Percentiles rank a stretch among this genome's conserved stretches.
Conservation (phyloP, 2,329 filamentous ascomycete genomes). For the Colletotrichum lini region DNA sequence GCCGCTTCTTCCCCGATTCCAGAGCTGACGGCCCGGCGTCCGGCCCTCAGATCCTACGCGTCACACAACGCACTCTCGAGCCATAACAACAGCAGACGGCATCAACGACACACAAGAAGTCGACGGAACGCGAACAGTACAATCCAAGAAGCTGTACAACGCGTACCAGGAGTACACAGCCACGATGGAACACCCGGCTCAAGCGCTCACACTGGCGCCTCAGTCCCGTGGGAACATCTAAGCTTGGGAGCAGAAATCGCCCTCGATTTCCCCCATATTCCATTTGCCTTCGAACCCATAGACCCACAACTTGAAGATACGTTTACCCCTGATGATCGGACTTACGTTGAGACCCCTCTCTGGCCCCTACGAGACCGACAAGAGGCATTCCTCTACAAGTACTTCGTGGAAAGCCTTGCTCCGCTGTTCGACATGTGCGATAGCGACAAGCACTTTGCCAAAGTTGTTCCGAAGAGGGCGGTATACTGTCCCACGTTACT, state of each 20-base stretch:
- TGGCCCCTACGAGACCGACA: constrained; percentile 44
- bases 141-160: neutral
- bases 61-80: constrained; percentile 9
- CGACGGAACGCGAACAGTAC: constrained; percentile 13
- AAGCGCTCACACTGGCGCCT: neutral
- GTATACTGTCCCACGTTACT: constrained; percentile 47
- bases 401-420: constrained; percentile 47
- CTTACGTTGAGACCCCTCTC: constrained; percentile 34
- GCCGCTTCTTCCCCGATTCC: constrained; percentile 20
- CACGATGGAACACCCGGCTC: constrained; percentile 13
- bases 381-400: constrained; percentile 49
- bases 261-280: constrained; percentile 19
- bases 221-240: constrained; percentile 25
- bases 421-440: constrained; percentile 50
- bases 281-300: constrained; percentile 22
- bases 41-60: neutral
- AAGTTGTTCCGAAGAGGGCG: constrained; percentile 48
- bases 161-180: constrained; percentile 1
- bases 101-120: neutral
- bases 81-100: neutral
- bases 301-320: constrained; percentile 24
- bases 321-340: constrained; percentile 10
- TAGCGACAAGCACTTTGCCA: constrained; percentile 48
- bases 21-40: neutral
- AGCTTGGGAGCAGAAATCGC: constrained; percentile 2